Conservation (phyloP, 2,329 filamentous ascomycete genomes). For the Myriosclerotinia scirpicola region DNA sequence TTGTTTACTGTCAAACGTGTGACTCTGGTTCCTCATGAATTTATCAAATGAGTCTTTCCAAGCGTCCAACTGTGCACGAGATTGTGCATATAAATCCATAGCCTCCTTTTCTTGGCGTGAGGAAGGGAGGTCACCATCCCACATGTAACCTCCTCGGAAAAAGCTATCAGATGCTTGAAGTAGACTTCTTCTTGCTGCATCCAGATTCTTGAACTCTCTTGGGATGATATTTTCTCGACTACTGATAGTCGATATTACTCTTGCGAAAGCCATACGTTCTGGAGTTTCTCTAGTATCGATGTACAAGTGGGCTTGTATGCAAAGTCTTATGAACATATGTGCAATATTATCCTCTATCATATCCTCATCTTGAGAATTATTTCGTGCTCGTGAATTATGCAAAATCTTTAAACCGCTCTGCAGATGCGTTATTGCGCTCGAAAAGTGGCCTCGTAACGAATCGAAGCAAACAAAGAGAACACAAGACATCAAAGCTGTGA, state of each 20-base stretch:
- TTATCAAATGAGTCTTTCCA: constrained; percentile 37
- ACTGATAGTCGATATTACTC: constrained; percentile 28
- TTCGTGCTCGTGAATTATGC: constrained; percentile 25
- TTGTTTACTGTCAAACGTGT: constrained; percentile 31
- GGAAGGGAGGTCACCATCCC: constrained; percentile 28
- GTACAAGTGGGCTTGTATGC: constrained; percentile 37
- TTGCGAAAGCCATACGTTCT: constrained; percentile 30
- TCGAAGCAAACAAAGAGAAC: constrained; percentile 39
- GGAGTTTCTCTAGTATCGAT: constrained; percentile 33
- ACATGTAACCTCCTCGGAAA: constrained; percentile 35
- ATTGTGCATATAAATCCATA: constrained; percentile 26
- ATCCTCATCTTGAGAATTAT: constrained; percentile 24
- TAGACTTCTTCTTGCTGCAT: constrained; percentile 32
- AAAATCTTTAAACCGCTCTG: constrained; percentile 38
- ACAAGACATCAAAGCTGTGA: constrained; percentile 38
- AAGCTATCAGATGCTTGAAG: constrained; percentile 33
- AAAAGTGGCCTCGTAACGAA: constrained; percentile 35
- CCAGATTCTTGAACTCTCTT: constrained; percentile 31
- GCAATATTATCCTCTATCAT: constrained; percentile 33
- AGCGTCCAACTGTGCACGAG: constrained; percentile 23
- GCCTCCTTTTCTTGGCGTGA: constrained; percentile 28
- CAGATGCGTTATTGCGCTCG: constrained; percentile 38
- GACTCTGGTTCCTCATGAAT: constrained; percentile 34
- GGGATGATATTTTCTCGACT: constrained; percentile 25
- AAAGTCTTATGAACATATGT: constrained; percentile 36